Base-by-base conservation (phyloP, 2,329 filamentous ascomycete genomes). In the Colletotrichum gloeosporioides region DNA sequence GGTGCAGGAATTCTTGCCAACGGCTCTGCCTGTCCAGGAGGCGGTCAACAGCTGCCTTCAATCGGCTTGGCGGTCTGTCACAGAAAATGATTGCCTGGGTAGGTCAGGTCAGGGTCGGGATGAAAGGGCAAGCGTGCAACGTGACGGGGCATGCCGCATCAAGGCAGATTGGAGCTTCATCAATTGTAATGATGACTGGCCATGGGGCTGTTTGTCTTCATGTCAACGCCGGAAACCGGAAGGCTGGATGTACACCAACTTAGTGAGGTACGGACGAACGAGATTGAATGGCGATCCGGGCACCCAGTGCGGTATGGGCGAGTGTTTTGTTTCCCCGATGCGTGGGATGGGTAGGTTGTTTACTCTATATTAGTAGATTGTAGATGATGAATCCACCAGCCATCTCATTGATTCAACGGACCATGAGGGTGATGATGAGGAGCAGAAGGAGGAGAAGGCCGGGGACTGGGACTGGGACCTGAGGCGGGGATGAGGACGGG, bases 11-110 rank as follows among this genome's bases (percentile, higher is more conserved):
- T 18, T 22, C 16, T 27, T 27, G 39, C 49, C 49, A 55, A 25
- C 18, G 49, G 16, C 44, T 16, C 55, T 25, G 62, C 36, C 36
- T 65, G 44, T 63, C 32, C 39, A 63, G 61, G 63, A 72, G 39
- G 73, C 73, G 73, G 73, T 75, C 73, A 75, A 64, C 67, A 63
- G 71, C 10, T 10, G 44, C 16, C 34, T 31, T 10, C 32, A 22
- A 57, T 70, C 18, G n/a, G 32, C 66, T 70, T 70, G 71, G 71
- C 71, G 71, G 66, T 74, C 71, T 49, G 71, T 69, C 55, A 64
- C 66, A 34, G 22, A 25, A 15, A 15, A 53, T 55, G n/a, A 25
- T 25, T 25, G 44, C 32, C 22, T 53, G 22, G 57, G 22, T 27
- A 62, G 57, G 27, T 62, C 29, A 64, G 10, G 34, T 66, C 39